These are phyloP conservation scores for Suillus clintonianus DNA, from an alignment of 768 basidiomycete species.

Conservation along the genomic window DNA sequence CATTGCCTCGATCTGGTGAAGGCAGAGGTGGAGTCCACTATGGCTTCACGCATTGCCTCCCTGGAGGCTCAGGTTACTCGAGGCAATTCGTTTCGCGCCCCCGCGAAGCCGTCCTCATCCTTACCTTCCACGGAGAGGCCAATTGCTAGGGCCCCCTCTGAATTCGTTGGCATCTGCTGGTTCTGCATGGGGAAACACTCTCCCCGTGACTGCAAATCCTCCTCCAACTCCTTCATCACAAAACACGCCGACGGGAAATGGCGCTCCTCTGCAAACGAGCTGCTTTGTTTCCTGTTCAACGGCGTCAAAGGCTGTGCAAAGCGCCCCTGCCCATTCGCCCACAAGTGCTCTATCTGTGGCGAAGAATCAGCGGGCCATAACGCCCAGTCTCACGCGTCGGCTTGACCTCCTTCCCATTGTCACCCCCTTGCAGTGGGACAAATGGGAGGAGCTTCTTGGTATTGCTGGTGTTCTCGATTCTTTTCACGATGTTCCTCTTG, in stretches of 20 bases:
- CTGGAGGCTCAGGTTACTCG: too few species aligned
- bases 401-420: conserved; percentile 21
- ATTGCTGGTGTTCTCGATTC: conserved; percentile 9
- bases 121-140: too few species aligned
- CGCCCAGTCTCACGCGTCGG: conserved; percentile 4
- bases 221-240: neutral
- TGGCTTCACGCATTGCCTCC: too few species aligned
- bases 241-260: neutral
- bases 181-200: too few species aligned
- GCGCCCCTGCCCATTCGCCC: neutral
- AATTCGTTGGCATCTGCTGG: too few species aligned
- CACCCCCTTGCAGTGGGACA: conserved; percentile 23
- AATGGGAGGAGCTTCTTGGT: conserved; percentile 17
- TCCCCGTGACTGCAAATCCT: too few species aligned
- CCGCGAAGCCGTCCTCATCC: too few species aligned
- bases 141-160: too few species aligned
- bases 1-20: too few species aligned
- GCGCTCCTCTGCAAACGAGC: neutral
- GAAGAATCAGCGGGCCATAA: conserved; percentile 11
- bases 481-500: conserved; percentile 20
- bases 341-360: neutral
- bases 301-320: neutral
- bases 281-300: conserved; percentile 3
- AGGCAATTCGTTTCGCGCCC: too few species aligned
- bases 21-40: too few species aligned